Percentiles rank a stretch among this genome's conserved stretches.
Conservation (phyloP, 805 yeast species). For the Cyberlindnera misumaiensis region DNA sequence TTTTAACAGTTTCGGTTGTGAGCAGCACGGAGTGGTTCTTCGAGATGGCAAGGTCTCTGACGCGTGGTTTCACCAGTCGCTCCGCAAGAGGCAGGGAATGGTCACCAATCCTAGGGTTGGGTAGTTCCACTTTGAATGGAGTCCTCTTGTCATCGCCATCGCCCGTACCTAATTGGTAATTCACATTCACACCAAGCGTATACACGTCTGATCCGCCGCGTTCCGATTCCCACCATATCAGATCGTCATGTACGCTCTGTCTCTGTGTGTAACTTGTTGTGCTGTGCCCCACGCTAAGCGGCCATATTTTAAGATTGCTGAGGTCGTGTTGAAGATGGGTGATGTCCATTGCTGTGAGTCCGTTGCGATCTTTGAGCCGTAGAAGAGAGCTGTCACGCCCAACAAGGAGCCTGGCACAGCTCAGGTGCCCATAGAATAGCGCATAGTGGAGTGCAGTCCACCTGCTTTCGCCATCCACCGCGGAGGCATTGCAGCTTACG, state of each 20-base stretch:
- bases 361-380: constrained; percentile 60
- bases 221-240: constrained; percentile 35
- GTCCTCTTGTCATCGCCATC: constrained; percentile 46
- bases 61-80: constrained; percentile 35
- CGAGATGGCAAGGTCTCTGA: constrained; percentile 45
- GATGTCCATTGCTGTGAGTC: constrained; percentile 67
- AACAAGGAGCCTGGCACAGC: constrained; percentile 43
- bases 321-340: constrained; percentile 30
- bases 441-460: constrained; percentile 80
- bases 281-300: constrained; percentile 29
- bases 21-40: constrained; percentile 59
- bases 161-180: constrained; percentile 60
- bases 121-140: constrained; percentile 32
- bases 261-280: constrained; percentile 18
- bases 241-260: constrained; percentile 3
- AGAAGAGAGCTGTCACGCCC: constrained; percentile 31
- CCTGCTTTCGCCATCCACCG: constrained; percentile 66
- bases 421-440: constrained; percentile 47
- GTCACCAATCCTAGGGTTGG: constrained; percentile 10
- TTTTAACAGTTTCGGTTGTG: constrained; percentile 41
- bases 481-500: constrained; percentile 37
- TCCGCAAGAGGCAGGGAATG: constrained; percentile 17
- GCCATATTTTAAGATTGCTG: constrained; percentile 37
- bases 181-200: constrained; percentile 57
- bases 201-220: constrained; percentile 55